A percentile compares a stretch with the other conserved stretches of the same genome.
These are phyloP conservation scores for Starmerella asiatica DNA, from an alignment of 805 yeast genomes.

Conservation along the genomic window DNA sequence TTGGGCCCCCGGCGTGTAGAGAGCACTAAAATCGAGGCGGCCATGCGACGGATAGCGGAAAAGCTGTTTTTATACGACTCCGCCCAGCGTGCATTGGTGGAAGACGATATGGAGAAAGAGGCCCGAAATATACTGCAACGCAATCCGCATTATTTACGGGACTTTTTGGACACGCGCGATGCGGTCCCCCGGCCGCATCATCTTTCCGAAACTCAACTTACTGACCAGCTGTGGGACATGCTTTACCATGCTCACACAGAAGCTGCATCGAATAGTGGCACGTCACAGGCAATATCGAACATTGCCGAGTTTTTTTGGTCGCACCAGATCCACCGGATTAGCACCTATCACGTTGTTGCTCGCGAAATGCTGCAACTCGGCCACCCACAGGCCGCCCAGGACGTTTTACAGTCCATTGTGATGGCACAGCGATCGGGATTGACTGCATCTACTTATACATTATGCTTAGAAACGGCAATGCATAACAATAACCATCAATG, in stretches of 20 bases:
- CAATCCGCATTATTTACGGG: slow-evolving; percentile 1
- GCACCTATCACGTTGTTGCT: slow-evolving; percentile 20
- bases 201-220: slow-evolving; percentile 4
- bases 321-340: slow-evolving; percentile 19
- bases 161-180: slow-evolving; percentile 14
- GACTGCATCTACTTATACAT: slow-evolving; percentile 1
- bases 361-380: slow-evolving; percentile 18
- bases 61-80: slow-evolving; percentile 23
- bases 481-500: slow-evolving; percentile 4
- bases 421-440: slow-evolving; percentile 8
- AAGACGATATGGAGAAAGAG: slow-evolving; percentile 15
- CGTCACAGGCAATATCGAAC: slow-evolving; percentile 4
- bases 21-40: slow-evolving; percentile 23
- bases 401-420: slow-evolving; percentile 22
- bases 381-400: slow-evolving; percentile 20
- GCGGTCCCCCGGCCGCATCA: slow-evolving; percentile 9
- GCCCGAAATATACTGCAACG: neutral
- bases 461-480: slow-evolving; percentile 13
- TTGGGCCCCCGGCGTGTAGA: slow-evolving; percentile 23
- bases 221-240: slow-evolving; percentile 1
- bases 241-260: neutral
- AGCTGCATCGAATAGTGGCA: neutral
- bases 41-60: slow-evolving; percentile 25
- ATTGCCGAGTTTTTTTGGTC: slow-evolving; percentile 18
- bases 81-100: slow-evolving; percentile 21